A percentile compares a stretch with the other conserved stretches of the same genome.
phyloP scores from a whole-genome alignment of 306 rosid genomes.

The Prunus armeniaca region DNA sequence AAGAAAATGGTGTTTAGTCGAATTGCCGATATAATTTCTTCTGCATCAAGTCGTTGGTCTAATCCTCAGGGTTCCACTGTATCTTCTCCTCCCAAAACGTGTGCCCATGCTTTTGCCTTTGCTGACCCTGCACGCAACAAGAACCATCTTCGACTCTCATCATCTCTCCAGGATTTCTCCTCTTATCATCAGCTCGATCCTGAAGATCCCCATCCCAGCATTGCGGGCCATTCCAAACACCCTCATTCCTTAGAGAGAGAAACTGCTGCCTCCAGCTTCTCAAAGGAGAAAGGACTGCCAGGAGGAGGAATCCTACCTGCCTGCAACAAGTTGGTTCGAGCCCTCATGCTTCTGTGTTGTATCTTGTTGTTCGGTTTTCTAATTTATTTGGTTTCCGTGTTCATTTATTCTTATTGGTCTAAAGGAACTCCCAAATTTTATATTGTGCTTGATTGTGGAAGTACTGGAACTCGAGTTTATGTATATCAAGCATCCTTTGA shows the following conservation, averaged over 20 bases:
- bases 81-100: conserved; percentile 15
- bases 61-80: conserved; percentile 25
- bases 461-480: conserved; percentile 82
- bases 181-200: conserved; percentile 45
- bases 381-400: conserved; percentile 45
- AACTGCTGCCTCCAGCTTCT: conserved; percentile 43
- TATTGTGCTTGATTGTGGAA: conserved; percentile 89
- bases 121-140: conserved; percentile 23
- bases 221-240: conserved; percentile 27
- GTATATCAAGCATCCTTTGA: conserved; percentile 65
- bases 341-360: conserved; percentile 37
- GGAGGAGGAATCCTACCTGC: conserved; percentile 31
- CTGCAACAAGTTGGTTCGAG: conserved; percentile 52
- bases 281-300: conserved; percentile 54
- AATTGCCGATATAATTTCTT: conserved; percentile 43
- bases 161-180: conserved; percentile 84
- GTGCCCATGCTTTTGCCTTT: conserved; percentile 24
- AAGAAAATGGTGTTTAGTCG: conserved; percentile 54
- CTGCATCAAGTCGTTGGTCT: conserved; percentile 33
- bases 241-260: conserved; percentile 46
- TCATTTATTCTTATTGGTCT: conserved; percentile 61
- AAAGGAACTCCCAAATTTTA: conserved; percentile 59
- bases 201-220: conserved; percentile 7
- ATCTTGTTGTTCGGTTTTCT: conserved; percentile 48
- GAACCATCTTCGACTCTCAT: conserved; percentile 54